A percentile compares a stretch with the other conserved stretches of the same genome.
These are phyloP conservation scores for Plasmopara muralis DNA, from an alignment of 352 stramenopile genomes.

Conservation along the genomic window DNA sequence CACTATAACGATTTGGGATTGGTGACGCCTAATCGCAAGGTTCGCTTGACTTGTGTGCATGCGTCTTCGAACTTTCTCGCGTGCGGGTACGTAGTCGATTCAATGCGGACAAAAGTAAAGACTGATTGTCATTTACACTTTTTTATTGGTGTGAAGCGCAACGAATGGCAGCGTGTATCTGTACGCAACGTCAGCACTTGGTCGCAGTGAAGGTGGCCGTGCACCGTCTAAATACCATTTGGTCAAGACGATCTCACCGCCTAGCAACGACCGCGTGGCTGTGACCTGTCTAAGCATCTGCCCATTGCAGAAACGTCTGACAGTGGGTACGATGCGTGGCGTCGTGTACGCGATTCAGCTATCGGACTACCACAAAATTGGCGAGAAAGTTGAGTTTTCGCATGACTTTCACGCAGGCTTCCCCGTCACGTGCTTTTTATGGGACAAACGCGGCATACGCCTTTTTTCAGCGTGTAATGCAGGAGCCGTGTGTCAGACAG, in stretches of 20 bases:
- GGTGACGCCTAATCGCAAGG: constrained; percentile 51
- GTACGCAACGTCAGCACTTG: constrained; percentile 58
- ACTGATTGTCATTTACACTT: constrained; percentile 15
- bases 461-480: constrained; percentile 81
- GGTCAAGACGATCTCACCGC: constrained; percentile 82
- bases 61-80: constrained; percentile 82
- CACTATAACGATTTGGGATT: constrained; percentile 68
- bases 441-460: constrained; percentile 56
- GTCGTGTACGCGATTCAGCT: constrained; percentile 79
- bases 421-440: constrained; percentile 74
- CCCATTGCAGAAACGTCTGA: constrained; percentile 69
- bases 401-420: constrained; percentile 81
- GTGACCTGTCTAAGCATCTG: constrained; percentile 78
- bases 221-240: constrained; percentile 59
- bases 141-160: constrained; percentile 24
- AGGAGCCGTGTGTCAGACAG: constrained; percentile 70
- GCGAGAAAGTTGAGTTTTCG: constrained; percentile 83
- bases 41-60: constrained; percentile 74
- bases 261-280: constrained; percentile 58
- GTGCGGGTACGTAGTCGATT: constrained; percentile 47
- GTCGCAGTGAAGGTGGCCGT: constrained; percentile 26
- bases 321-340: constrained; percentile 71
- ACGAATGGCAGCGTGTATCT: constrained; percentile 80
- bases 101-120: constrained; percentile 19
- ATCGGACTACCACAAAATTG: constrained; percentile 81